Evolutionary conservation across 805 yeast genomes (phyloP), one percentile per base, ranked within the genome.

Genomic region (Metschnikowia matae): DNA sequence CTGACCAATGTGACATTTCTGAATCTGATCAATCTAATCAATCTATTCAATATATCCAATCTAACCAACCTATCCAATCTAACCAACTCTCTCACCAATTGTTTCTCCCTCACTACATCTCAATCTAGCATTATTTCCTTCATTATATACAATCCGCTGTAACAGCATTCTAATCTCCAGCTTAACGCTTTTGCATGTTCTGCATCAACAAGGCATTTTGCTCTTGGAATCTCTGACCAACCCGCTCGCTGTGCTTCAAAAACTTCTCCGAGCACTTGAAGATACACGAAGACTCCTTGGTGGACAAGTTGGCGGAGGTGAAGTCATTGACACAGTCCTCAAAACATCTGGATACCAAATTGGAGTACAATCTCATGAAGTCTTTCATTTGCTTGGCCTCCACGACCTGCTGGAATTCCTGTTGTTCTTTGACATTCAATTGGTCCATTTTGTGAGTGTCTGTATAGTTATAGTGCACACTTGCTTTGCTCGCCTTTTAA

Each of bases 351-450:
- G 92, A 95, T 48, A 94, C 98, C 62, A 94, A 81, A 68, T 87
- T 86, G 57, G 98, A 90, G 81, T 94, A 94, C 52, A 82, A 82
- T 69, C 94, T 86, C 98, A 94, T 92, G 85, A 92, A 94, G 71
- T 92, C 99, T 73, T 87, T 88, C 97, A 94, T 91, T 75, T 92
- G 99, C 79, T 92, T 92, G 69, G 87, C 91, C 75, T 92, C 99
- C 57, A 92, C 96, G 57, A 92, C 76, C 70, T 85, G 91, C 74
- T 90, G 96, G 74, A 92, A 92, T 63, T 90, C 92, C 73, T 90
- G 97, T 75, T 94, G 98, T 75, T 92, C 99, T 69, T 89, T 87
- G 67, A 84, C 84, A 80, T 92, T 92, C 62, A 92, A 80, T 72
- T 89, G 95, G 66, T 92, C 99, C 99, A 92, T 92, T 15, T n/a